phyloP scores from a whole-genome alignment of 129 eudicot species.

The Flaveria robusta region DNA sequence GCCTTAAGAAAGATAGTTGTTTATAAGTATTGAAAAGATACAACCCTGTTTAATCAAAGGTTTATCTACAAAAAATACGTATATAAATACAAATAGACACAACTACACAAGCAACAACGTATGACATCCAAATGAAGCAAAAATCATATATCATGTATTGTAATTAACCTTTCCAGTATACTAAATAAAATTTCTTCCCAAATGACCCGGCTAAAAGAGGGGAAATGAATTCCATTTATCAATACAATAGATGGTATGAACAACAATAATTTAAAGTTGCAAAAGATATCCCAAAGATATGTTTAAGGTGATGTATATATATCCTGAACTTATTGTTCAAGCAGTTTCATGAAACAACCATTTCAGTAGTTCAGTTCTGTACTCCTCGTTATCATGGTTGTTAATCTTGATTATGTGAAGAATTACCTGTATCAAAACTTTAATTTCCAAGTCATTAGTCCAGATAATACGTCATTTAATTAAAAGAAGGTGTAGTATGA shows the following conservation, averaged over 20 bases:
- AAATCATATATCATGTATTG: not conserved
- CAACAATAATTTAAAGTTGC: not conserved
- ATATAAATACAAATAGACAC: not conserved
- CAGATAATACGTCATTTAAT: slow-evolving; percentile 29
- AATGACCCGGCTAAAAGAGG: not conserved
- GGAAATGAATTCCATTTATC: slow-evolving; percentile 20
- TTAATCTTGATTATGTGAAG: slow-evolving; percentile 48
- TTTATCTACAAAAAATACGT: not conserved
- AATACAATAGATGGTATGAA: slow-evolving; percentile 12
- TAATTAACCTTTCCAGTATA: not conserved
- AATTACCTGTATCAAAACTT: slow-evolving; percentile 75
- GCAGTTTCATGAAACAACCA: slow-evolving; percentile 40
- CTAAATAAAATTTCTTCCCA: not conserved
- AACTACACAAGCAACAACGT: too few species aligned
- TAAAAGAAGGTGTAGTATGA: slow-evolving; percentile 9
- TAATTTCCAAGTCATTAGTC: slow-evolving; percentile 61
- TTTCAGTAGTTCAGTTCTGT: slow-evolving; percentile 52
- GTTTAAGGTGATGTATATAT: slow-evolving; percentile 5
- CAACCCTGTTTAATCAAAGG: not conserved
- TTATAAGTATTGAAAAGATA: not conserved
- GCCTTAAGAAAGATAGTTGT: not conserved
- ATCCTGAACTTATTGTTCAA: slow-evolving; percentile 37
- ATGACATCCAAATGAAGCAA: not conserved
- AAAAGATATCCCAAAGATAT: slow-evolving; percentile 5
- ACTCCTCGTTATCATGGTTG: slow-evolving; percentile 52